Percentiles rank a stretch among this genome's conserved stretches.
phyloP scores from a whole-genome alignment of 2,329 filamentous ascomycete genomes.

The Xylariomycetidae sp. region DNA sequence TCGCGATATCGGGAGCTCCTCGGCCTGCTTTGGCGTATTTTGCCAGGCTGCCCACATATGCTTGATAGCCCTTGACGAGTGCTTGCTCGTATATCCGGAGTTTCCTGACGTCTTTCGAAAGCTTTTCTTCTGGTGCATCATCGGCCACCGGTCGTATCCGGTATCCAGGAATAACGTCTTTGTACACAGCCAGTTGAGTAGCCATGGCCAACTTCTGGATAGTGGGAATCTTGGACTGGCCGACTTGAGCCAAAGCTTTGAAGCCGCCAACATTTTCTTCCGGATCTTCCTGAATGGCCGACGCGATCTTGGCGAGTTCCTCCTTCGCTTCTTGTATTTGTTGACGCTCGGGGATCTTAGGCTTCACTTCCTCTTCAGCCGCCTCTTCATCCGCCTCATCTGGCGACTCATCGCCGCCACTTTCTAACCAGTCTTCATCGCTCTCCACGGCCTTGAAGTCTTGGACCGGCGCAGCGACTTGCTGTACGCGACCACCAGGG shows the following conservation, averaged over 20 bases:
- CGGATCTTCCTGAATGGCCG: slow-evolving; percentile 79
- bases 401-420: slow-evolving; percentile 47
- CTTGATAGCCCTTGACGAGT: slow-evolving; percentile 77
- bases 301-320: slow-evolving; percentile 78
- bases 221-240: slow-evolving; percentile 60
- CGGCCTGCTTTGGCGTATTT: slow-evolving; percentile 54
- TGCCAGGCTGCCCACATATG: slow-evolving; percentile 71
- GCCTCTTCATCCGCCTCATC: slow-evolving; percentile 30
- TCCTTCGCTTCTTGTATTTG: slow-evolving; percentile 87
- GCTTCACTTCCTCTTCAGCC: slow-evolving; percentile 34
- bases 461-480: slow-evolving; percentile 49
- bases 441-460: slow-evolving; percentile 53
- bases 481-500: slow-evolving; percentile 65
- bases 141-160: slow-evolving; percentile 79
- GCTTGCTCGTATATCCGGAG: slow-evolving; percentile 82
- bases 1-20: slow-evolving; percentile 51
- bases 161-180: slow-evolving; percentile 94
- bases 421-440: slow-evolving; percentile 59
- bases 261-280: slow-evolving; percentile 82
- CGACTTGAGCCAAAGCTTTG: slow-evolving; percentile 70
- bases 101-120: slow-evolving; percentile 86
- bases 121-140: slow-evolving; percentile 66
- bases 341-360: slow-evolving; percentile 65
- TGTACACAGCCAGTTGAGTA: slow-evolving; percentile 86
- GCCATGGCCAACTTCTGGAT: slow-evolving; percentile 82